Conservation (phyloP, 495 filamentous ascomycete genomes). For the Darksidea phi region DNA sequence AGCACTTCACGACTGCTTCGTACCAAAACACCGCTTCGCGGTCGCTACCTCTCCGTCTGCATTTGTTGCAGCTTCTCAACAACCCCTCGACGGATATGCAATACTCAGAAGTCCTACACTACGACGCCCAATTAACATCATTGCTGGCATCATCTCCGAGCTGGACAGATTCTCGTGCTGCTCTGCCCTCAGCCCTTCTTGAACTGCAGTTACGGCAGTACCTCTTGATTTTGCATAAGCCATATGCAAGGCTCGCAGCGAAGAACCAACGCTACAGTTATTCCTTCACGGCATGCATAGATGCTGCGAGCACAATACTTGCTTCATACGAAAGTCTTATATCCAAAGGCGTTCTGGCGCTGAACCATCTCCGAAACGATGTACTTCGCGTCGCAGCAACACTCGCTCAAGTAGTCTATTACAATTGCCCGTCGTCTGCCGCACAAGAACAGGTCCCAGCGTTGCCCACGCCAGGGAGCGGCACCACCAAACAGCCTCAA, state of each 20-base stretch:
- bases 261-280: slow-evolving; percentile 23
- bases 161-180: slow-evolving; percentile 11
- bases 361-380: slow-evolving; percentile 28
- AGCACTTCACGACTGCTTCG: slow-evolving; percentile 26
- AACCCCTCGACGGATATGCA: slow-evolving; percentile 22
- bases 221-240: slow-evolving; percentile 26
- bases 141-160: slow-evolving; percentile 14
- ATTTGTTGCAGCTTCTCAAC: slow-evolving; percentile 30
- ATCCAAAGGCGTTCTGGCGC: not conserved
- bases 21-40: slow-evolving; percentile 11
- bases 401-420: slow-evolving; percentile 16
- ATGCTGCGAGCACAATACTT: slow-evolving; percentile 20
- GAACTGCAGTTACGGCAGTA: slow-evolving; percentile 33
- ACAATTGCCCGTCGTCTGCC: slow-evolving; percentile 6
- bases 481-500: not conserved
- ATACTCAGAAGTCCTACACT: slow-evolving; percentile 31
- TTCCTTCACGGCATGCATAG: slow-evolving; percentile 21
- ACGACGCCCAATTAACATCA: slow-evolving; percentile 19
- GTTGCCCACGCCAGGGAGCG: not conserved
- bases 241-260: slow-evolving; percentile 24
- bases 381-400: slow-evolving; percentile 22
- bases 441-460: not conserved
- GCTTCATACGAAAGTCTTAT: slow-evolving; percentile 1
- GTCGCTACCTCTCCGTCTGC: slow-evolving; percentile 24
- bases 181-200: slow-evolving; percentile 16